Conservation (phyloP, 2,329 filamentous ascomycete species). For the Aschersonia sp. region DNA sequence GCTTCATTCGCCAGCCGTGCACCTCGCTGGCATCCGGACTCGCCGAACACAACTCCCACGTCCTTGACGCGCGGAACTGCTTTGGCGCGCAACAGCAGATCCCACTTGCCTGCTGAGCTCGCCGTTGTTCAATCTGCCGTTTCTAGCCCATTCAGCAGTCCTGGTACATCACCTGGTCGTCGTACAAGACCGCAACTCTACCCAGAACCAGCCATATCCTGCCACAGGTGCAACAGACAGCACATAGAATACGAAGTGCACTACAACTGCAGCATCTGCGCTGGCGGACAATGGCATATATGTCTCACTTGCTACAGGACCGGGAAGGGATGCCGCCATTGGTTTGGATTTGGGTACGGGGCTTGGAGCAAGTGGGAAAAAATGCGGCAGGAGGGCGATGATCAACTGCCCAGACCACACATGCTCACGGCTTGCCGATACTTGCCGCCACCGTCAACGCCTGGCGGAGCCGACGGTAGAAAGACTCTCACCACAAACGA, state of each 20-base stretch:
- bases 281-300: slow-evolving; percentile 59
- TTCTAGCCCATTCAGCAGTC: slow-evolving; percentile 17
- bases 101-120: slow-evolving; percentile 24
- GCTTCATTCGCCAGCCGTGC: slow-evolving; percentile 23
- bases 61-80: slow-evolving; percentile 8
- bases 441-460: slow-evolving; percentile 29
- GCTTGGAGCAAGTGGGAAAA: slow-evolving; percentile 56
- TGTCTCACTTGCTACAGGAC: slow-evolving; percentile 69
- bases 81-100: slow-evolving; percentile 9
- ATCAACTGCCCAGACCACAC: slow-evolving; percentile 34
- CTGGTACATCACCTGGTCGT: slow-evolving; percentile 16
- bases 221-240: slow-evolving; percentile 52
- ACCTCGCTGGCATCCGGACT: slow-evolving; percentile 12
- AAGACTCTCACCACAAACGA: slow-evolving; percentile 51
- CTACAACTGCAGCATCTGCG: slow-evolving; percentile 65
- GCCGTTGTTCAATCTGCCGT: slow-evolving; percentile 19
- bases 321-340: slow-evolving; percentile 67
- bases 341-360: slow-evolving; percentile 73
- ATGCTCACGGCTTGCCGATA: slow-evolving; percentile 45
- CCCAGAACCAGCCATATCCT: slow-evolving; percentile 58
- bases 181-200: slow-evolving; percentile 37
- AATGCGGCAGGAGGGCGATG: slow-evolving; percentile 22
- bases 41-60: slow-evolving; percentile 1
- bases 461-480: slow-evolving; percentile 38
- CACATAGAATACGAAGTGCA: slow-evolving; percentile 79